Evolutionary conservation across 73 alveolate species (phyloP).

Genomic region (Effrenium voratum): DNA sequence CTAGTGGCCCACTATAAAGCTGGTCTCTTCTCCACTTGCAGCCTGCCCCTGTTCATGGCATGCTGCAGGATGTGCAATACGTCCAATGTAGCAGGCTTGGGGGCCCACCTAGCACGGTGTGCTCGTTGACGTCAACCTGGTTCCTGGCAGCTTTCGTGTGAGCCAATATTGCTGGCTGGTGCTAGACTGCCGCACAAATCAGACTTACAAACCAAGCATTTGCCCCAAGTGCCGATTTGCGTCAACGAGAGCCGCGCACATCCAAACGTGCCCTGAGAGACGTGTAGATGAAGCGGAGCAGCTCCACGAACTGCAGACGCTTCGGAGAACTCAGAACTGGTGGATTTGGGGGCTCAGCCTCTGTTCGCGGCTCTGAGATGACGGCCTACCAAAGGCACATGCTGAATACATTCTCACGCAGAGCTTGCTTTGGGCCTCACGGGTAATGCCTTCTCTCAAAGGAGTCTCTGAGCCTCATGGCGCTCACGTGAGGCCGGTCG

Average conservation of each 20-base stretch:
- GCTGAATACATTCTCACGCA: not conserved
- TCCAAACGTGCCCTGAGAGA: no score
- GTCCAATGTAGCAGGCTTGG: not conserved
- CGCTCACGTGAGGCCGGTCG: not conserved
- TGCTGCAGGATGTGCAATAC: no score
- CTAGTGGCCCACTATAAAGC: no score
- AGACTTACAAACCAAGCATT: no score
- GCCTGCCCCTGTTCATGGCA: no score
- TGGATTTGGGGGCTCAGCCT: not conserved
- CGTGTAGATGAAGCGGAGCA: conserved; percentile 89
- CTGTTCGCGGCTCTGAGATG: conserved; percentile 83
- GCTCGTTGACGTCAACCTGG: conserved; percentile 90
- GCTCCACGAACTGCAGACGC: conserved; percentile 64
- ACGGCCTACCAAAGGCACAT: not conserved
- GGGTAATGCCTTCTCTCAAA: conserved; percentile 74
- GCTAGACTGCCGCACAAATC: no score
- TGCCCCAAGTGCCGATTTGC: no score
- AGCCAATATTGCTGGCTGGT: no score
- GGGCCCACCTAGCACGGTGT: conserved; percentile 27
- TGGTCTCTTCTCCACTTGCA: no score
- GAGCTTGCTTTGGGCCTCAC: conserved; percentile 4
- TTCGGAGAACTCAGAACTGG: no score
- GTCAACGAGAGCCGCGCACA: no score
- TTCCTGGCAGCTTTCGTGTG: no score
- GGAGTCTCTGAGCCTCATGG: conserved; percentile 78